These are phyloP conservation scores for Cercophora samala DNA, from an alignment of 495 filamentous ascomycete species.

Conservation along the genomic window DNA sequence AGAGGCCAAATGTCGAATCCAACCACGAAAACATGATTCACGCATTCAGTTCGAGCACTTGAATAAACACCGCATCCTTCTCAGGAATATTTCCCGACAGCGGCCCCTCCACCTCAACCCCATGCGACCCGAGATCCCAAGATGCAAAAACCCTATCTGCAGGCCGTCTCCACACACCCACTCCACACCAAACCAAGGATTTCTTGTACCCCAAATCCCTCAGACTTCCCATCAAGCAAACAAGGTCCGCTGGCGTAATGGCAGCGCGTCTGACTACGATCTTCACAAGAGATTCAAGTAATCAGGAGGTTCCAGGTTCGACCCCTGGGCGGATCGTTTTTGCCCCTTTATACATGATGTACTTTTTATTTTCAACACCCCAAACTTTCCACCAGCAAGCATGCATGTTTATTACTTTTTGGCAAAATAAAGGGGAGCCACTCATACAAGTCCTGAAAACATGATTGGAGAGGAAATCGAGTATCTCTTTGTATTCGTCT, in stretches of 20 bases:
- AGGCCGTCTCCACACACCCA: neutral
- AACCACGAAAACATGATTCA: too few relatives aligned
- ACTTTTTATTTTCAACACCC: neutral
- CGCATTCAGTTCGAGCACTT: too few relatives aligned
- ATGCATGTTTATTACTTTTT: neutral
- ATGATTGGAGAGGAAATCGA: neutral
- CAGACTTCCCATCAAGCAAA: neutral
- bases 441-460: too few relatives aligned
- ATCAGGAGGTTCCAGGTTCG: constrained; percentile 15
- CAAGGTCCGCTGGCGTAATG: constrained; percentile 14
- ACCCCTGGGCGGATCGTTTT: constrained; percentile 14
- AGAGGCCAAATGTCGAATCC: too few relatives aligned
- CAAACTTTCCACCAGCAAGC: neutral
- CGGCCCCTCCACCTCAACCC: too few relatives aligned
- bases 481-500: neutral
- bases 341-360: neutral
- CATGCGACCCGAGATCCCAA: neutral
- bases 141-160: neutral
- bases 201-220: neutral
- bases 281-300: neutral
- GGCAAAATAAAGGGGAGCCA: too few relatives aligned
- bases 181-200: neutral
- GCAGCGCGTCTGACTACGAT: constrained; percentile 14
- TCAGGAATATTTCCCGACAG: too few relatives aligned
- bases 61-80: too few relatives aligned